Conservation (phyloP, 73 alveolate species). For the Paramecium tetraurelia region DNA sequence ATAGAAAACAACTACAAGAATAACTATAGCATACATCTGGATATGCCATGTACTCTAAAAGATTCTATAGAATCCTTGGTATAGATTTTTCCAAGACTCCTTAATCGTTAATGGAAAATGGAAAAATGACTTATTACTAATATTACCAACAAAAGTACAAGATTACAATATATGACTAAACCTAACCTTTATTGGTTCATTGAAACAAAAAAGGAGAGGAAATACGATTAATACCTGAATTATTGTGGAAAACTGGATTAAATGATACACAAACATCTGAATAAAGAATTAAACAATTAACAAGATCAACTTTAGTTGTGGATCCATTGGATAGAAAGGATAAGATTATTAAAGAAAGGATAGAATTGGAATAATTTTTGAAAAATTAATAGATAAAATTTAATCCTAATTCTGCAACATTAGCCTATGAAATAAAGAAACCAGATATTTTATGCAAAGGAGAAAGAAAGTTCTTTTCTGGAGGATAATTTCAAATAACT, state of each 20-base stretch:
- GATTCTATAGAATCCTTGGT: slow-evolving; percentile 76
- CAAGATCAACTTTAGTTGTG: slow-evolving; percentile 64
- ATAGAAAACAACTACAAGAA: not conserved
- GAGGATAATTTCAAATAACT: not conserved
- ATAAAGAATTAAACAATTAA: slow-evolving; percentile 69
- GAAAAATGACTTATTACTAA: slow-evolving; percentile 71
- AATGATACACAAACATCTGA: slow-evolving; percentile 78
- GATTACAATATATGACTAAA: slow-evolving; percentile 65
- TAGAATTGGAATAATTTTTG: not conserved
- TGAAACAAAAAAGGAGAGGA: slow-evolving; percentile 45
- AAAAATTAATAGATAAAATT: not conserved
- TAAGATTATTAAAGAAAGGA: not conserved
- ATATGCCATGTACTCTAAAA: slow-evolving; percentile 71
- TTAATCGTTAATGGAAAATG: slow-evolving; percentile 42
- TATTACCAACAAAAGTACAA: slow-evolving; percentile 78
- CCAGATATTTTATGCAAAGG: not conserved
- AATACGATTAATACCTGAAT: slow-evolving; percentile 84
- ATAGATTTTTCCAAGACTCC: slow-evolving; percentile 75
- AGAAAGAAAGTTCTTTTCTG: not conserved
- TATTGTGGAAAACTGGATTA: slow-evolving; percentile 86
- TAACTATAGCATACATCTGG: slow-evolving; percentile 66
- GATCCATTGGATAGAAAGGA: slow-evolving; percentile 67
- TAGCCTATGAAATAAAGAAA: not conserved
- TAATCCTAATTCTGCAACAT: not conserved
- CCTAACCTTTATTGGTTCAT: slow-evolving; percentile 68